Conservation (phyloP, 1,284 basidiomycete species). For the Microbotryum intermedium region DNA sequence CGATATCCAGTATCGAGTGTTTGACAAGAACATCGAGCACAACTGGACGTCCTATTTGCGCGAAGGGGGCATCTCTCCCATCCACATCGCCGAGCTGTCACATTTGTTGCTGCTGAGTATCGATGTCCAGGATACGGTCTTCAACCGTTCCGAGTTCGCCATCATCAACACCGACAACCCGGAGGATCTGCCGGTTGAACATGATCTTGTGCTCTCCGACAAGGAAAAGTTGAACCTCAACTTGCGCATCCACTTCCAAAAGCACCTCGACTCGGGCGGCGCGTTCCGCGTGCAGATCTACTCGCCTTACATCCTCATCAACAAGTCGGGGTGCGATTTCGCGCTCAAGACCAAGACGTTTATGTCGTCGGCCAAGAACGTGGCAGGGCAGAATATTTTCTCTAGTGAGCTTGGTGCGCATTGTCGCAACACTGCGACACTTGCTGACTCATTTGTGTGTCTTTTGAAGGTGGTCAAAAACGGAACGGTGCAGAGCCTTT, state of each 20-base stretch:
- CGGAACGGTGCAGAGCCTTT: slow-evolving; percentile 38
- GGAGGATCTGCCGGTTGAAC: slow-evolving; percentile 81
- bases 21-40: slow-evolving; percentile 89
- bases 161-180: slow-evolving; percentile 93
- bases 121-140: slow-evolving; percentile 83
- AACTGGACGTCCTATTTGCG: slow-evolving; percentile 76
- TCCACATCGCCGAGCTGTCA: slow-evolving; percentile 91
- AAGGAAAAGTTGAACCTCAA: slow-evolving; percentile 67
- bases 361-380: slow-evolving; percentile 61
- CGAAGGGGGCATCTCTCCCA: slow-evolving; percentile 89
- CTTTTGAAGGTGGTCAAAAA: slow-evolving; percentile 42
- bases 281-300: slow-evolving; percentile 97
- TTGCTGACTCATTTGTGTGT: slow-evolving; percentile 3
- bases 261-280: slow-evolving; percentile 83
- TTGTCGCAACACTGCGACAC: neutral
- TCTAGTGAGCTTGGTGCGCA: neutral
- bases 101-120: slow-evolving; percentile 90
- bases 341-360: slow-evolving; percentile 65
- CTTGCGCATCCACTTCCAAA: slow-evolving; percentile 77
- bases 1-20: slow-evolving; percentile 88
- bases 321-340: slow-evolving; percentile 87
- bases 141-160: slow-evolving; percentile 93
- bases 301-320: slow-evolving; percentile 82
- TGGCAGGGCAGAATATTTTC: slow-evolving; percentile 66
- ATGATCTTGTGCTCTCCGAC: slow-evolving; percentile 64